A percentile compares a stretch with the other conserved stretches of the same genome.
These are phyloP conservation scores for Pharnaceum exiguum DNA, from an alignment of 148 eudicot species.

Conservation along the genomic window DNA sequence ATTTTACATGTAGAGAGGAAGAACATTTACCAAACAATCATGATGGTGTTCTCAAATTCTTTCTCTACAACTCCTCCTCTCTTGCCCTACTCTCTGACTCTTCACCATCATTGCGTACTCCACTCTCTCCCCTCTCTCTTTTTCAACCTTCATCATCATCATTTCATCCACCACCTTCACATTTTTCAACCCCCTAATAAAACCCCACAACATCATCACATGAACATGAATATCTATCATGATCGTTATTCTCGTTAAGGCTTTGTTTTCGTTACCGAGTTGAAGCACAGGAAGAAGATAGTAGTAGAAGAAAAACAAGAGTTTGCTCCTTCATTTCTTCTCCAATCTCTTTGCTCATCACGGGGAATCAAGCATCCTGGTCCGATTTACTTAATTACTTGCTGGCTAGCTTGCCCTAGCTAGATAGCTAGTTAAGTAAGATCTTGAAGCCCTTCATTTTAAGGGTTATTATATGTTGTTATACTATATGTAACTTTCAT, in stretches of 20 bases:
- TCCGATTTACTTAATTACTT: no score
- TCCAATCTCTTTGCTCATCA: slow-evolving; percentile 12
- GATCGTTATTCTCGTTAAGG: no score
- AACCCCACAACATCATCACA: not conserved
- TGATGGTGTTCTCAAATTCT: slow-evolving; percentile 2
- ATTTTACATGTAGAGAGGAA: no score
- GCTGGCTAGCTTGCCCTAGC: slow-evolving; percentile 17
- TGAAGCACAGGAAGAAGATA: no score
- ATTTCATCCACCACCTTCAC: slow-evolving; percentile 6
- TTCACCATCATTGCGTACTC: slow-evolving; percentile 6
- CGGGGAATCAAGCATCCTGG: slow-evolving; percentile 39
- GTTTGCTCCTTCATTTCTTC: not conserved
- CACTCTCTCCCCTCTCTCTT: not conserved
- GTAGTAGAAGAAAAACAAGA: no score
- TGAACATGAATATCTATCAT: no score
- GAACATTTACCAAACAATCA: not conserved
- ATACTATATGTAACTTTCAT: not conserved
- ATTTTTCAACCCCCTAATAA: slow-evolving; percentile 18
- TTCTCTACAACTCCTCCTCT: not conserved
- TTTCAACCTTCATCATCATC: not conserved
- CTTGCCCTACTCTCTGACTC: not conserved
- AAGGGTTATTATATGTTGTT: not conserved
- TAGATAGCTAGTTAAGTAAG: slow-evolving; percentile 1
- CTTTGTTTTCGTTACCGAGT: no score
- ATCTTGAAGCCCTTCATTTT: slow-evolving; percentile 15